phyloP scores from a whole-genome alignment of 78 protist species.

The Cavenderia fasciculata region DNA sequence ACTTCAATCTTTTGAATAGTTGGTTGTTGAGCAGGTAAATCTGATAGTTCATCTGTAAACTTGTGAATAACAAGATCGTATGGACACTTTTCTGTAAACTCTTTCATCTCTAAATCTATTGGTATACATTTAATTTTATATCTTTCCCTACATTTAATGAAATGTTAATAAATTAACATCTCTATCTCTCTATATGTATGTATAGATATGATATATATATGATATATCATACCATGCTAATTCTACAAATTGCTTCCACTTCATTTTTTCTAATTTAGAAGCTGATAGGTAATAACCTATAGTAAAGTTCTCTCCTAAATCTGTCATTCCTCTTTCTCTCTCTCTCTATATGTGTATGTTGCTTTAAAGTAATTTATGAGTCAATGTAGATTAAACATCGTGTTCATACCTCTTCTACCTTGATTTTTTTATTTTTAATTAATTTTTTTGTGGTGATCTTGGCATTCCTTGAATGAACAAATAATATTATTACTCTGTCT shows the following conservation, averaged over 20 bases:
- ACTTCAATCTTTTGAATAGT: slow-evolving; percentile 25
- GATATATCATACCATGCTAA: slow-evolving; percentile 28
- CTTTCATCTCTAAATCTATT: slow-evolving; percentile 15
- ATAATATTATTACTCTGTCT: no score
- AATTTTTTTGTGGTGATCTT: no score
- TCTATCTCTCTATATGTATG: background rate
- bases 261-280: slow-evolving; percentile 29
- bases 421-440: no score
- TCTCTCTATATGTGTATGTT: no score
- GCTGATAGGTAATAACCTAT: slow-evolving; percentile 53
- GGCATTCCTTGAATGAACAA: no score
- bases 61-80: slow-evolving; percentile 52
- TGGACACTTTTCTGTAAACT: slow-evolving; percentile 17
- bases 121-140: slow-evolving; percentile 60
- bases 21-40: no score
- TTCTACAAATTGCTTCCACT: slow-evolving; percentile 54
- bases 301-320: slow-evolving; percentile 26
- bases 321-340: no score
- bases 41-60: slow-evolving; percentile 60
- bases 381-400: no score
- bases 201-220: background rate
- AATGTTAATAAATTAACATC: background rate
- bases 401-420: no score
- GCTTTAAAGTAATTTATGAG: no score
- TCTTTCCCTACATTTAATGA: background rate